Evolutionary conservation across 2,329 filamentous ascomycete species (phyloP).

Genomic region (Bipolaris cookei): DNA sequence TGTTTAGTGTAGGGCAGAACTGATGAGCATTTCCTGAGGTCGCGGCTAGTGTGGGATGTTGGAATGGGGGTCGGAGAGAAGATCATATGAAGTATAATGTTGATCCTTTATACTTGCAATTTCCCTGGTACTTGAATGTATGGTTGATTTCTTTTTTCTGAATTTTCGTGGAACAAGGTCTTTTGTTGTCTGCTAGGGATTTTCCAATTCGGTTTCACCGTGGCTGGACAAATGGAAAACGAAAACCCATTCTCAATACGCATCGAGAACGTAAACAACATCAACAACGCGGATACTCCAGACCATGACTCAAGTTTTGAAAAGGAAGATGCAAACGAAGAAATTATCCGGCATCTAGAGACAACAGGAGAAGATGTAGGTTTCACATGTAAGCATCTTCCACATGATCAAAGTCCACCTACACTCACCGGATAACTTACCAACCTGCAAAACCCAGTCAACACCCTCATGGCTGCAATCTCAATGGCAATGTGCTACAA

Average conservation of each 20-base stretch:
- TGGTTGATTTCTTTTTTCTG: not conserved
- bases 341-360: constrained; percentile 38
- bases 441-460: not conserved
- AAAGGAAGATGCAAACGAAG: constrained; percentile 31
- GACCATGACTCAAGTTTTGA: constrained; percentile 13
- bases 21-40: constrained; percentile 4
- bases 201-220: not conserved
- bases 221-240: constrained; percentile 9
- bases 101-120: not conserved
- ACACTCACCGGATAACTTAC: too few relatives aligned
- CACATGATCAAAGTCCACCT: not conserved
- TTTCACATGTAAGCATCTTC: constrained; percentile 25
- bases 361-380: constrained; percentile 42
- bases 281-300: constrained; percentile 13
- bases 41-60: not conserved
- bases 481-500: constrained; percentile 44
- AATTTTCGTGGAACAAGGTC: too few relatives aligned
- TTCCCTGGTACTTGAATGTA: not conserved
- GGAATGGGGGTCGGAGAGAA: constrained; percentile 3
- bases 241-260: constrained; percentile 23
- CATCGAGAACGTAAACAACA: constrained; percentile 27
- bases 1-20: constrained; percentile 7
- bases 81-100: constrained; percentile 8
- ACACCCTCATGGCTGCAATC: constrained; percentile 33
- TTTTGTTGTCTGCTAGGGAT: not conserved